Conservation (phyloP, 176 grass and related monocot species). For the Luzula sylvatica region DNA sequence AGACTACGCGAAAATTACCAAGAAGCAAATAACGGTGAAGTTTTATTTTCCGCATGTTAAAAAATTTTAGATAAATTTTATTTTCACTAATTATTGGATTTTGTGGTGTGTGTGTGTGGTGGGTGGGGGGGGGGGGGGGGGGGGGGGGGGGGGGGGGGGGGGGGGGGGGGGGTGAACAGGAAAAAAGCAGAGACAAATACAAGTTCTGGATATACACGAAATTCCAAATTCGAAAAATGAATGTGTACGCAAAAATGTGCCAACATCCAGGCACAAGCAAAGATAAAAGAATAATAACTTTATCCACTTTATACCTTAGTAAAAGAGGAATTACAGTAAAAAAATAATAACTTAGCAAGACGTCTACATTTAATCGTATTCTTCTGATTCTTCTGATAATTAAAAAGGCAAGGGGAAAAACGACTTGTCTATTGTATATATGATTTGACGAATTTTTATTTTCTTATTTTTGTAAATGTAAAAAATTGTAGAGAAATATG, state of each 20-base stretch:
- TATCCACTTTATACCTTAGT: no score
- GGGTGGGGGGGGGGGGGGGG: no score
- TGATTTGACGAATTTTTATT: conserved; percentile 3
- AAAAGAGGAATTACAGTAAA: no score
- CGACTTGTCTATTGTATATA: background rate
- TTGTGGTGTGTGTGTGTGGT: no score
- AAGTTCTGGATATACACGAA: conserved; percentile 73
- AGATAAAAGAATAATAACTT: background rate
- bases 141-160: no score
- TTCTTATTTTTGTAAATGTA: no score
- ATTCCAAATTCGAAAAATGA: conserved; percentile 57
- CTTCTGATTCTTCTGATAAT: background rate
- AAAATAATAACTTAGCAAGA: no score
- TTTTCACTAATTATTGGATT: background rate
- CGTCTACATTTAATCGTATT: no score
- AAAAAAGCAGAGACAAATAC: conserved; percentile 70
- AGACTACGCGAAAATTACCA: conserved; percentile 83
- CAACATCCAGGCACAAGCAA: conserved; percentile 42
- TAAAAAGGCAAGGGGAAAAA: conserved; percentile 1
- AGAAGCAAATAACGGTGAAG: conserved; percentile 63
- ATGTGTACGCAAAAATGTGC: conserved; percentile 38
- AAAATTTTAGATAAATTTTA: background rate
- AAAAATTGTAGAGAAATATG: no score
- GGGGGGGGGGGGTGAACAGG: conserved; percentile 26
- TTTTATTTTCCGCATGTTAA: background rate